Evolutionary conservation across 2,329 filamentous ascomycete species (phyloP).

Genomic region (Epichloe gansuensis): DNA sequence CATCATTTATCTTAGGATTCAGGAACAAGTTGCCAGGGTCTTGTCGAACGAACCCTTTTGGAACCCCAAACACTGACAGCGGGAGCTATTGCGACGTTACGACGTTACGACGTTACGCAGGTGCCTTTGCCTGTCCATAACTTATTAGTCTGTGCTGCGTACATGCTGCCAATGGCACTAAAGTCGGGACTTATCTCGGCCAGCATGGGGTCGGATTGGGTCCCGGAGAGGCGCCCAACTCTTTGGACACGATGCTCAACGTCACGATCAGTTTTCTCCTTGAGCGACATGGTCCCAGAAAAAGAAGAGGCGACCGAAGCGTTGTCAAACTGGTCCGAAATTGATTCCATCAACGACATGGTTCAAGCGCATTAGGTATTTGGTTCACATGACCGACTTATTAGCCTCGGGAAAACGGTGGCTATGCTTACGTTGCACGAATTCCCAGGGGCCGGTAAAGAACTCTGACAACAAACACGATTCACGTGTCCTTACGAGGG

Average conservation of each 20-base stretch:
- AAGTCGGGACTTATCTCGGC: not conserved
- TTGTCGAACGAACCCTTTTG: not conserved
- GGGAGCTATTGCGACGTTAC: slow-evolving; percentile 2
- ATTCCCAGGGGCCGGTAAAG: not conserved
- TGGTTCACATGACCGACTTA: not conserved
- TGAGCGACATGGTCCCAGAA: not conserved
- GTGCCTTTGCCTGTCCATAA: not conserved
- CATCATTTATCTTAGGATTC: not conserved
- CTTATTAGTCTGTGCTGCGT: not conserved
- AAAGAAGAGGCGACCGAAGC: not conserved
- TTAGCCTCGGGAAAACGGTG: not conserved
- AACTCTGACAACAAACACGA: not conserved
- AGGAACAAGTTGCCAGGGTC: not conserved
- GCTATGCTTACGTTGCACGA: not conserved
- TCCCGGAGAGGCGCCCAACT: not conserved
- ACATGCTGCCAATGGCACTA: not conserved
- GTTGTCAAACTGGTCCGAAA: not conserved
- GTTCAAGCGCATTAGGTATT: not conserved
- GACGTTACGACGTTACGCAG: slow-evolving; percentile 1
- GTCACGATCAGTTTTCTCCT: not conserved
- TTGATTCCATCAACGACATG: not conserved
- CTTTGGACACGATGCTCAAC: not conserved
- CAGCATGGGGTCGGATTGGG: not conserved
- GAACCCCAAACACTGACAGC: not conserved
- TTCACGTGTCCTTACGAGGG: not conserved